Conservation (phyloP, 2,329 filamentous ascomycete genomes). For the Triangularia verruculosa region DNA sequence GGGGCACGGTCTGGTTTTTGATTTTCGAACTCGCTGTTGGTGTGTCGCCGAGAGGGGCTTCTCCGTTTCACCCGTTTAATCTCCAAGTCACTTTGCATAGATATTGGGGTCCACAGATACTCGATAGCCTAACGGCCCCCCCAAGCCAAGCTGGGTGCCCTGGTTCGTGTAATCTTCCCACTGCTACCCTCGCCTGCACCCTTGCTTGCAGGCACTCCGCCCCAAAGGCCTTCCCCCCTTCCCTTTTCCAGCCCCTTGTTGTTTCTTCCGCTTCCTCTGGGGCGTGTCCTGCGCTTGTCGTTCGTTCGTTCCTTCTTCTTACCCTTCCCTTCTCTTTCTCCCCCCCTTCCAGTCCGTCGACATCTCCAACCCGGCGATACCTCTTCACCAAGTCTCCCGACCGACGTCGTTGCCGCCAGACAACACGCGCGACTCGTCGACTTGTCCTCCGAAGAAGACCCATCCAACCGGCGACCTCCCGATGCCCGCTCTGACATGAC, state of each 20-base stretch:
- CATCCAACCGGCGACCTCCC: slow-evolving; percentile 30
- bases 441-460: slow-evolving; percentile 17
- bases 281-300: slow-evolving; percentile 21
- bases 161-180: slow-evolving; percentile 27
- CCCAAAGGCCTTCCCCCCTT: slow-evolving; percentile 26
- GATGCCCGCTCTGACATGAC: slow-evolving; percentile 33
- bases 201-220: slow-evolving; percentile 28
- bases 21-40: neutral
- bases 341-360: slow-evolving; percentile 25
- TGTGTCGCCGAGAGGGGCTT: neutral
- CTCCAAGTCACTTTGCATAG: slow-evolving; percentile 10
- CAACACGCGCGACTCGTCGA: slow-evolving; percentile 14
- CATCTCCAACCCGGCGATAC: slow-evolving; percentile 29
- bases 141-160: slow-evolving; percentile 19
- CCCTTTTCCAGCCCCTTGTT: slow-evolving; percentile 25
- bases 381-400: slow-evolving; percentile 23
- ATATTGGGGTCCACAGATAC: slow-evolving; percentile 1
- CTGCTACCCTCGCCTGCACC: slow-evolving; percentile 23
- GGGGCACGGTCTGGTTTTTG: neutral
- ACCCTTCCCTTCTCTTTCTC: slow-evolving; percentile 16
- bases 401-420: slow-evolving; percentile 25
- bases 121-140: slow-evolving; percentile 3
- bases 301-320: slow-evolving; percentile 19
- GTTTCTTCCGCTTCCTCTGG: slow-evolving; percentile 25
- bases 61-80: slow-evolving; percentile 9